Percentiles rank a stretch among this genome's conserved stretches.
These are phyloP conservation scores for Crotalaria pallida DNA, from an alignment of 306 rosid genomes.

Conservation along the genomic window DNA sequence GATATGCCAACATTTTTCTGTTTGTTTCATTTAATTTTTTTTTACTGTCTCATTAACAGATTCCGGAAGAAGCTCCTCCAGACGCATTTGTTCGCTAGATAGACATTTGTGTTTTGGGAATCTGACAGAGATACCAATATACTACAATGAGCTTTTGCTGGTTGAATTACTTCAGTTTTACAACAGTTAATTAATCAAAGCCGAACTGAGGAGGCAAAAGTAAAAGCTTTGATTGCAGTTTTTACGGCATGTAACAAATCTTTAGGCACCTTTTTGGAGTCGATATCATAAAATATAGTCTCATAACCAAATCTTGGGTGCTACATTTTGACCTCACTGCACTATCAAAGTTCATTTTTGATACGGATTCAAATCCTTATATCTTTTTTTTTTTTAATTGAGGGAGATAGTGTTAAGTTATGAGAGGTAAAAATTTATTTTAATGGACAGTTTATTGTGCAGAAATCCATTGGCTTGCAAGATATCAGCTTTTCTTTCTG, in stretches of 20 bases:
- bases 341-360: background rate
- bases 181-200: background rate
- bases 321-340: background rate
- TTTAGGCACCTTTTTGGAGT: background rate
- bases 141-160: background rate
- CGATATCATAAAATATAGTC: background rate
- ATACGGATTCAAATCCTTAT: background rate
- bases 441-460: background rate
- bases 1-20: background rate
- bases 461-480: background rate
- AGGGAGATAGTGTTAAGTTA: background rate
- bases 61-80: conserved; percentile 73
- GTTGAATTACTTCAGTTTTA: background rate
- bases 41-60: conserved; percentile 29
- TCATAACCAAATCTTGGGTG: background rate
- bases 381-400: too few species aligned
- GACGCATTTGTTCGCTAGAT: conserved; percentile 34
- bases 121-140: background rate
- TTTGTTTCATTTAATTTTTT: background rate
- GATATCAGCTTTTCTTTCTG: background rate
- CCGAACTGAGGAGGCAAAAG: background rate
- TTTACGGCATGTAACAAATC: background rate
- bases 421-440: background rate
- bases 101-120: background rate
- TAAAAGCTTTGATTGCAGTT: background rate